Conservation (phyloP, 2,329 filamentous ascomycete genomes). For the Byssothecium circinans region DNA sequence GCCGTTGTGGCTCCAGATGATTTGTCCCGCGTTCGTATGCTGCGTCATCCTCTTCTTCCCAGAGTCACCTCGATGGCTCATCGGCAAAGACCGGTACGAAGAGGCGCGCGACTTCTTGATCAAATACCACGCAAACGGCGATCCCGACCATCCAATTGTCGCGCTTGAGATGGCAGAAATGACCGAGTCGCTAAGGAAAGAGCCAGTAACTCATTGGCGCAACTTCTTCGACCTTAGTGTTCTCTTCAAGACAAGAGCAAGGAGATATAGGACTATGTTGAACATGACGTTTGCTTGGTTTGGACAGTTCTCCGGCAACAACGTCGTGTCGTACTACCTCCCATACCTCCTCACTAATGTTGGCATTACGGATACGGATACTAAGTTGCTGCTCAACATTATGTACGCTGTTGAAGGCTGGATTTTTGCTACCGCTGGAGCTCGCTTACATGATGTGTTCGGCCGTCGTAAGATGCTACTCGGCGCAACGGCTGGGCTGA, state of each 20-base stretch:
- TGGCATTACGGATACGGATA: slow-evolving; percentile 35
- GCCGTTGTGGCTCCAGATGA: slow-evolving; percentile 26
- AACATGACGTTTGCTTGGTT: slow-evolving; percentile 42
- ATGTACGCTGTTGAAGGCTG: slow-evolving; percentile 38
- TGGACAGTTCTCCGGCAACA: slow-evolving; percentile 42
- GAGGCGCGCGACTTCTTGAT: slow-evolving; percentile 44
- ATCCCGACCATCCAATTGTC: slow-evolving; percentile 30
- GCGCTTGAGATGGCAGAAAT: slow-evolving; percentile 40
- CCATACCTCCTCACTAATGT: slow-evolving; percentile 37
- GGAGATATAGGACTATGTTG: slow-evolving; percentile 24
- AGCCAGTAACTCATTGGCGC: slow-evolving; percentile 20
- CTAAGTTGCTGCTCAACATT: slow-evolving; percentile 42
- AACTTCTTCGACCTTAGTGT: slow-evolving; percentile 25
- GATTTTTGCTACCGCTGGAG: slow-evolving; percentile 36
- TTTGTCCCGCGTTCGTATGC: slow-evolving; percentile 22
- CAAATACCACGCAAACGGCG: slow-evolving; percentile 56
- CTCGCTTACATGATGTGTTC: slow-evolving; percentile 31
- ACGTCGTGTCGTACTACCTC: slow-evolving; percentile 36
- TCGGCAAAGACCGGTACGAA: slow-evolving; percentile 27
- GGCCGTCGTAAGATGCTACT: slow-evolving; percentile 35
- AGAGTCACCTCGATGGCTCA: slow-evolving; percentile 24
- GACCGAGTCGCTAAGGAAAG: slow-evolving; percentile 19
- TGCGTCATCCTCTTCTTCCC: slow-evolving; percentile 23
- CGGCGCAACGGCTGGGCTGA: slow-evolving; percentile 25
- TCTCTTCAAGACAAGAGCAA: slow-evolving; percentile 22